Conservation (phyloP, 441 rosid genomes). For the Biscutella laevigata region DNA sequence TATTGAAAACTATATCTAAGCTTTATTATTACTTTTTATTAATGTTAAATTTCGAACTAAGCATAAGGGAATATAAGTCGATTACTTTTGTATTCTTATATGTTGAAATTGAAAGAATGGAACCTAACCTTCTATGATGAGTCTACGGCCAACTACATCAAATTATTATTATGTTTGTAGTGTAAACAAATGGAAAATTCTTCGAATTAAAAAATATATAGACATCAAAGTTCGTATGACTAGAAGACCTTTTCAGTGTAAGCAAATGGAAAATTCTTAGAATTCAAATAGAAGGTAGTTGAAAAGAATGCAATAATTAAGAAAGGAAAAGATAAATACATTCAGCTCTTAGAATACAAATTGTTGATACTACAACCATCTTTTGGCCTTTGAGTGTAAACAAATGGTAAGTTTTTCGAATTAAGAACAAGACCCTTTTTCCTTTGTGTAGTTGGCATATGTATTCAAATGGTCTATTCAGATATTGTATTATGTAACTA, state of each 20-base stretch:
- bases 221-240: too few species aligned
- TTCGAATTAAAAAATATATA: not conserved
- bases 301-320: slow-evolving; percentile 1
- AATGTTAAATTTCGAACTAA: not conserved
- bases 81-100: not conserved
- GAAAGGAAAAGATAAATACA: too few species aligned
- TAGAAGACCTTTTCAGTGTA: too few species aligned
- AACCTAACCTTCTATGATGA: not conserved
- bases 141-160: not conserved
- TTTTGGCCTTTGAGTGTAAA: too few species aligned
- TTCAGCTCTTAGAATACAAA: too few species aligned
- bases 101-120: not conserved
- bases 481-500: too few species aligned
- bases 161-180: not conserved
- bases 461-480: too few species aligned
- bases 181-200: not conserved
- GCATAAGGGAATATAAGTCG: not conserved
- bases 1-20: not conserved
- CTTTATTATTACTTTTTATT: not conserved
- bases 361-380: too few species aligned
- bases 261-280: too few species aligned
- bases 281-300: not conserved
- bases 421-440: too few species aligned
- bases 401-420: too few species aligned
- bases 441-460: too few species aligned